Evolutionary conservation across 2,329 filamentous ascomycete genomes (phyloP), one percentile per base, ranked within the genome.

Genomic region (Septoria petroselini): DNA sequence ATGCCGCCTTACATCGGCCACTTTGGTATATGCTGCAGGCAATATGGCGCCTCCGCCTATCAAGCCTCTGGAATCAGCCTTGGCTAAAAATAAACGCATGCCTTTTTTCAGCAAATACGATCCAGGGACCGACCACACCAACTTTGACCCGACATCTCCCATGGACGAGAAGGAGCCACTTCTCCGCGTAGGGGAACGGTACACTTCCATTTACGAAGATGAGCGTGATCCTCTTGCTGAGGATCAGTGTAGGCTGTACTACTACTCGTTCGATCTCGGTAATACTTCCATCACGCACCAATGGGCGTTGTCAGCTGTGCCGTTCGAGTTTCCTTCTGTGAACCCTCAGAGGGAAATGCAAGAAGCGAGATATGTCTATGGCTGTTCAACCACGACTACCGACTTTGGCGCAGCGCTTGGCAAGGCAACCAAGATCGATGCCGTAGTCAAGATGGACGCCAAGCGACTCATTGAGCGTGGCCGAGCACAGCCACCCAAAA

Each of bases 221-320:
- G 43, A 47, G 19, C 25, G 34, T 6, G 58, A 58, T 15, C 48
- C 57, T 15, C 66, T 67, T 1, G 82, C 85, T 53, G 76, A 82
- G 55, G 81, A 84, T 38, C 81, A 87, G 64, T 87, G 83, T 52
- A 76, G 83, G 4, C 71, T 88, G 0, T 87, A 86, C 65, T 86
- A 86, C 61, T 86, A 85, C 62, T 73, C 74, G 30, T 86, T 87
- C 59, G 69, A 72, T 1, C 65, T 85, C 1, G 39, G 59, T 1
- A 58, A 59, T 2, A 50, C 48, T 15, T 34, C 47, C 11, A 84
- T 86, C 34, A 73, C 71, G 0, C 74, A 83, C 39, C 81, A 87
- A 58, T 86, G 82, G 71, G 82, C 81, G 0, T 69, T 88, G 1
- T 77, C 80, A 0, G 74, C 79, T 1, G 80, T 87, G 34, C 78